Percentiles rank a stretch among this genome's conserved stretches.
Evolutionary conservation across 441 rosid species (phyloP).

Genomic region (Populus tomentosa): DNA sequence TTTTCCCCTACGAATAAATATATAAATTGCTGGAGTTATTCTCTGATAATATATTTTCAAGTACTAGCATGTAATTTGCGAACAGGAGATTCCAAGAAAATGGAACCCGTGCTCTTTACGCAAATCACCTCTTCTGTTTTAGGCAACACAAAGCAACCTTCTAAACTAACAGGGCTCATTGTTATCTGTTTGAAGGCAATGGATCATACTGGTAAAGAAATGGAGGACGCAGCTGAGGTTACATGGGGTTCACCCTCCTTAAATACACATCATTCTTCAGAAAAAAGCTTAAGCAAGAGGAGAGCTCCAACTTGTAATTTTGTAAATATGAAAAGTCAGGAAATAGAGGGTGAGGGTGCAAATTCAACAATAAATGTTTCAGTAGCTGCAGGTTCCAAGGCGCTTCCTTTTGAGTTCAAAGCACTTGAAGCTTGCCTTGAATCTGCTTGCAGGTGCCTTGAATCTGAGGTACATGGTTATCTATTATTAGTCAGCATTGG

Average conservation of each 20-base stretch:
- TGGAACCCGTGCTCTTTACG: background rate
- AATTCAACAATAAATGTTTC: background rate
- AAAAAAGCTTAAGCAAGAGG: background rate
- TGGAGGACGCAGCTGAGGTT: background rate
- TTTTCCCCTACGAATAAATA: too few species aligned
- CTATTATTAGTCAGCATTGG: background rate
- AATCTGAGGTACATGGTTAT: slow-evolving; percentile 32
- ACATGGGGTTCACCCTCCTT: background rate
- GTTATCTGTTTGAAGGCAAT: background rate
- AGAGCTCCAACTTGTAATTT: background rate
- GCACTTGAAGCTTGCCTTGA: slow-evolving; percentile 57
- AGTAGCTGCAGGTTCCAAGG: slow-evolving; percentile 18
- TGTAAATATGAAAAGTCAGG: background rate
- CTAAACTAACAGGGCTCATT: background rate
- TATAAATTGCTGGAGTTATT: too few species aligned
- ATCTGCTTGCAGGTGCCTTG: slow-evolving; percentile 49
- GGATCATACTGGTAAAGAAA: background rate
- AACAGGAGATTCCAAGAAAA: background rate
- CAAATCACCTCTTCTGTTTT: background rate
- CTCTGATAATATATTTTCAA: too few species aligned
- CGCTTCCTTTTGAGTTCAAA: slow-evolving; percentile 41
- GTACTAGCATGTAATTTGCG: background rate
- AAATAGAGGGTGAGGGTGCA: background rate
- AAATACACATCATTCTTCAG: background rate
- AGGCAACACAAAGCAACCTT: background rate